Percentiles rank a stretch among this genome's conserved stretches.
Conservation (phyloP, 1,284 basidiomycete genomes). For the Cutaneotrichosporon curvatum region DNA sequence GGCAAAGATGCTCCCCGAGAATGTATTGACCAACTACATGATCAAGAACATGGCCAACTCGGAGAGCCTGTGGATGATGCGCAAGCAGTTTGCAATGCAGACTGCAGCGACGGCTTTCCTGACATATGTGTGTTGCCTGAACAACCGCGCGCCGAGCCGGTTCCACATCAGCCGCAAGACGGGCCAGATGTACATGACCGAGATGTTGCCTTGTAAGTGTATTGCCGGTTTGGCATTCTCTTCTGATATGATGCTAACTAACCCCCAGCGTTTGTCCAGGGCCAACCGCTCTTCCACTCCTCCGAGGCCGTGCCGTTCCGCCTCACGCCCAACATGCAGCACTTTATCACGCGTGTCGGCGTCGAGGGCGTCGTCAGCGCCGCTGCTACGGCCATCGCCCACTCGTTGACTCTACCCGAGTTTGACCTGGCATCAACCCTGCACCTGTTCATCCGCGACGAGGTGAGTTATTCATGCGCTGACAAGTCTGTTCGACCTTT, state of each 20-base stretch:
- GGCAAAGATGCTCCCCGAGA: constrained; percentile 83
- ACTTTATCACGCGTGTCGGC: constrained; percentile 80
- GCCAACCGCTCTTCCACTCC: constrained; percentile 63
- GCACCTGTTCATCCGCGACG: constrained; percentile 72
- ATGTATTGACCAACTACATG: constrained; percentile 82
- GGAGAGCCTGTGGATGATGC: constrained; percentile 89
- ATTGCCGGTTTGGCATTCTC: background rate
- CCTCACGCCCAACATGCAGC: constrained; percentile 92
- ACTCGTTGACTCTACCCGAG: constrained; percentile 85
- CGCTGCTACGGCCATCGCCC: constrained; percentile 82
- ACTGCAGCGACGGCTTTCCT: constrained; percentile 84
- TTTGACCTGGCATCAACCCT: constrained; percentile 52
- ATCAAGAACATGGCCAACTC: constrained; percentile 74
- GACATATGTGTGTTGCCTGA: constrained; percentile 81
- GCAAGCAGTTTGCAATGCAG: constrained; percentile 93
- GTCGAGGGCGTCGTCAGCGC: constrained; percentile 85
- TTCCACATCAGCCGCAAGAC: constrained; percentile 86
- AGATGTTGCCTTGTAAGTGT: constrained; percentile 69
- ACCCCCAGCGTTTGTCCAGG: constrained; percentile 48
- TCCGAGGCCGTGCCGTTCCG: constrained; percentile 92
- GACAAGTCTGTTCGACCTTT: background rate
- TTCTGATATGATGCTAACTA: constrained; percentile 1
- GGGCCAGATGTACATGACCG: constrained; percentile 83
- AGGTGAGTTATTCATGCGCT: constrained; percentile 54
- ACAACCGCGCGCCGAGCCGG: constrained; percentile 72